Evolutionary conservation across 306 rosid genomes (phyloP).

Genomic region (Cucumis hystrix): DNA sequence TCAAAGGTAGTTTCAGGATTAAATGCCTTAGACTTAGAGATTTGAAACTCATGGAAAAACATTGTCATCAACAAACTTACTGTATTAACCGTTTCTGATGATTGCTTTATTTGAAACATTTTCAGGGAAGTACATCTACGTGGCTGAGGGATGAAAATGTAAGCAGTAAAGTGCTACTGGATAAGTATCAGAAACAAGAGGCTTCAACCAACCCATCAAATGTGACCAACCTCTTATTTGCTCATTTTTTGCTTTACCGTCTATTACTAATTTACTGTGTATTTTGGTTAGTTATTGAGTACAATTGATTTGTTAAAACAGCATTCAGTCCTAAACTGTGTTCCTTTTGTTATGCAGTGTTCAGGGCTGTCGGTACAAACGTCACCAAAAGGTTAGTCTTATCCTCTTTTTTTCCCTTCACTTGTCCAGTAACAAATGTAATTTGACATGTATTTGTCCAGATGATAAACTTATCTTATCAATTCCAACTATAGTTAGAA

Average conservation of each 20-base stretch:
- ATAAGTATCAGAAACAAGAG: background rate
- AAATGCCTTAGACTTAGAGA: constrained; percentile 12
- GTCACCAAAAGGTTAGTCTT: constrained; percentile 29
- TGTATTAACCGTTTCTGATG: constrained; percentile 9
- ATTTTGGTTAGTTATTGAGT: background rate
- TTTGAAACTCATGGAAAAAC: background rate
- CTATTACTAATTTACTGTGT: background rate
- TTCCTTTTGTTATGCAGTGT: constrained; percentile 21
- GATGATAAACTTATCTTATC: background rate
- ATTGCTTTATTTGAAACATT: constrained; percentile 20
- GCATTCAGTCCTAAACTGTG: constrained; percentile 3
- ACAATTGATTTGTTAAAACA: background rate
- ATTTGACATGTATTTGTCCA: background rate
- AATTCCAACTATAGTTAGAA: background rate
- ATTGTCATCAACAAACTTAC: background rate
- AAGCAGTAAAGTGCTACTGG: constrained; percentile 12
- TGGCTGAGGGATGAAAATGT: constrained; percentile 15
- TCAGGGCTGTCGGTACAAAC: background rate
- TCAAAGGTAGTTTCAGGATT: constrained; percentile 30
- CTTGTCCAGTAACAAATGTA: background rate
- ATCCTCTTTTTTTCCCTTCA: constrained; percentile 8
- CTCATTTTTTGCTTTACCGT: background rate
- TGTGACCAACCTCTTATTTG: constrained; percentile 29
- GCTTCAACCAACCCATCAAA: constrained; percentile 27
- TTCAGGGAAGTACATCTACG: constrained; percentile 14